Evolutionary conservation across 1,284 basidiomycete species (phyloP), one percentile per base, ranked within the genome.

Genomic region (Inonotus obliquus): DNA sequence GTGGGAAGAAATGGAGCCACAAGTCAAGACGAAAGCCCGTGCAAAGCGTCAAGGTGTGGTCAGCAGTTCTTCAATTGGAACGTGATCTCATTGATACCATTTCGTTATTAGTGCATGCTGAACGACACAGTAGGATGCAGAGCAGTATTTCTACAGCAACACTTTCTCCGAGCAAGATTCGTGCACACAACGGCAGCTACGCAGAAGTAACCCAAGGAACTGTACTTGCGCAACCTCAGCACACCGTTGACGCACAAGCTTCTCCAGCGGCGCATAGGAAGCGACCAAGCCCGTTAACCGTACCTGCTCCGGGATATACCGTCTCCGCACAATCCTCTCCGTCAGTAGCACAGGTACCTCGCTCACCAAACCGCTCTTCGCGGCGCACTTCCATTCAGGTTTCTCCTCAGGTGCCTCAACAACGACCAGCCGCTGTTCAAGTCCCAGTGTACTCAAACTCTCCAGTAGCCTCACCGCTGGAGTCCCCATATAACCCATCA

Each of bases 1-100:
- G 87, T 82, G 87, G 68, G 76, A 76, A 62, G 68, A 71, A 27
- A 64, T 52, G 56, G 57, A 59, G 53, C 25, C 54, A n/a, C 39
- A 37, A 5, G 54, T 32, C 4, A 56, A 41, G 29, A 45, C 47
- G 9, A 51, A 35, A 14, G 17, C 25, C 14, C 29, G n/a, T 25
- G 21, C 60, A 41, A 39, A 51, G 41, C 44, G 39, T n/a, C 54
- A 48, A 37, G 59, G 59, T 54, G 41, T 37, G 52, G 9, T 48
- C 2, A 25, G 38, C 35, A 21, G 17, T 32, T 21, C 19, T 21
- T 52, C 6, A 21, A 49, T 14, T 57, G 29, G 9, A 6, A 14
- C 7, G 9, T 48, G 7, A 25, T 44, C 32, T 52, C 21, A 60
- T 1, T 11, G 27, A 11, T 9, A 23, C 52, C 7, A 41, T 21